Evolutionary conservation across 179 eudicot genomes (phyloP).

Genomic region (Sideroxylon spinosum): DNA sequence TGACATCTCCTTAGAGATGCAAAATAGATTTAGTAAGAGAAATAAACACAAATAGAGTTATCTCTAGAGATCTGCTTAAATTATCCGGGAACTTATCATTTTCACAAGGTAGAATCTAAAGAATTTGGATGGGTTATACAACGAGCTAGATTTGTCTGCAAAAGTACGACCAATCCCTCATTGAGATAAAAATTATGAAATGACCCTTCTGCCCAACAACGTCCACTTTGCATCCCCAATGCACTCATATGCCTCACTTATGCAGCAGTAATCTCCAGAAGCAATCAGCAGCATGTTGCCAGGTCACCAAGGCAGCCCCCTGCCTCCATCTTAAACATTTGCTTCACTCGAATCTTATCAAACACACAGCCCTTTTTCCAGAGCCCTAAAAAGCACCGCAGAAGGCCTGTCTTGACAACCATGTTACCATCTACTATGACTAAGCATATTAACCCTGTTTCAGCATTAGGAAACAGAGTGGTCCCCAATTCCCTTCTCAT

Average conservation of each 20-base stretch:
- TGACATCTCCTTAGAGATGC: background rate
- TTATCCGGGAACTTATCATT: background rate
- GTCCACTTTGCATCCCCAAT: background rate
- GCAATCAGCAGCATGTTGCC: background rate
- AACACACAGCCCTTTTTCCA: background rate
- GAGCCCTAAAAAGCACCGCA: background rate
- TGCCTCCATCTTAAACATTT: background rate
- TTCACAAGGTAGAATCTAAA: background rate
- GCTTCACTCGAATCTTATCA: background rate
- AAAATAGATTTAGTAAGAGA: background rate
- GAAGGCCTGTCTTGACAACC: background rate
- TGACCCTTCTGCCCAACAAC: background rate
- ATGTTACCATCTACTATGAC: background rate
- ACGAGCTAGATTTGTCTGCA: background rate
- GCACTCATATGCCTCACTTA: background rate
- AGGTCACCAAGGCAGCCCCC: background rate
- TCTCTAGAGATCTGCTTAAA: background rate
- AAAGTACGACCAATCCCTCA: background rate
- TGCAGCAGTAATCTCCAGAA: background rate
- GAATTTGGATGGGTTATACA: background rate
- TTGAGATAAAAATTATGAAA: background rate
- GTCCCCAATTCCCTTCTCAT: background rate
- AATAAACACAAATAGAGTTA: background rate
- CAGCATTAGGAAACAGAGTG: background rate
- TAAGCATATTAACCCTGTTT: background rate